phyloP scores from a whole-genome alignment of 1,284 basidiomycete species.

The Sanghuangporus sanghuang region DNA sequence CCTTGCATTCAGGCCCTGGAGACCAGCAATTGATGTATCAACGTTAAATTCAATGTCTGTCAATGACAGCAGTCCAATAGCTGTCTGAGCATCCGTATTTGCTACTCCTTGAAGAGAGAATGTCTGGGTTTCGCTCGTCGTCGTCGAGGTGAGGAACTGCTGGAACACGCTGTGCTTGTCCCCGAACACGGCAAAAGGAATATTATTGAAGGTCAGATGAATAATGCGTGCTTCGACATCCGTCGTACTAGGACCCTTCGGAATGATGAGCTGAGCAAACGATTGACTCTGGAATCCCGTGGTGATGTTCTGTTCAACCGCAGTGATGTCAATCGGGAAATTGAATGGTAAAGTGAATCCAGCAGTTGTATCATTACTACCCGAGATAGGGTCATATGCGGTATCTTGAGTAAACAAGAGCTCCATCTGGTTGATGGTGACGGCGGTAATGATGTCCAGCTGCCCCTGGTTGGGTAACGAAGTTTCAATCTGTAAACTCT shows the following conservation, averaged over 20 bases:
- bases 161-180: constrained; percentile 54
- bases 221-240: constrained; percentile 62
- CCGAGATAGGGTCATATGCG: constrained; percentile 54
- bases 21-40: constrained; percentile 54
- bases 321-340: constrained; percentile 66
- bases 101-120: constrained; percentile 57
- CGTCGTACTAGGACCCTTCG: constrained; percentile 54
- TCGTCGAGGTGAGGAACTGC: constrained; percentile 64
- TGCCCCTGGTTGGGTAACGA: constrained; percentile 61
- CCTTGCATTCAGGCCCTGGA: constrained; percentile 62
- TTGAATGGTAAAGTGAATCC: constrained; percentile 66
- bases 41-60: constrained; percentile 62
- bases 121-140: constrained; percentile 42
- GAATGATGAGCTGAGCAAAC: constrained; percentile 62
- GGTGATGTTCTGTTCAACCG: constrained; percentile 58
- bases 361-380: constrained; percentile 55
- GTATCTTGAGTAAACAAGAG: constrained; percentile 54
- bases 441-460: constrained; percentile 62
- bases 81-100: constrained; percentile 60
- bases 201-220: constrained; percentile 53
- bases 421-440: constrained; percentile 58
- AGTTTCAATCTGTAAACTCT: constrained; percentile 55
- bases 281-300: constrained; percentile 48
- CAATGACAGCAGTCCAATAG: constrained; percentile 63
- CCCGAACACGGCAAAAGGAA: constrained; percentile 55